Evolutionary conservation across 129 eudicot species (phyloP).

Genomic region (Mikania micrantha): DNA sequence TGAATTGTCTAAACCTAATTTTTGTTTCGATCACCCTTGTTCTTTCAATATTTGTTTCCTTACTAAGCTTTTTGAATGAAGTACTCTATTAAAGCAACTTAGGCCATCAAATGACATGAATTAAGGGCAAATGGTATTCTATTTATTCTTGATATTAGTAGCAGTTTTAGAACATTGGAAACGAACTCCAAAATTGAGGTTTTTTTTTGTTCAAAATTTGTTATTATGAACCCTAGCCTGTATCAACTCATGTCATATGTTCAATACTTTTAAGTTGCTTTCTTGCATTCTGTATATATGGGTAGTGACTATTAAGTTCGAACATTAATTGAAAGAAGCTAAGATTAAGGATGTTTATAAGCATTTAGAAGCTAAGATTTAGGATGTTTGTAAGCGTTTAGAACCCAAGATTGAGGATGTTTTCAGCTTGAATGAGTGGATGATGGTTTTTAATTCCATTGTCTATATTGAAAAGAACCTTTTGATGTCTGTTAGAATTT

Average conservation of each 20-base stretch:
- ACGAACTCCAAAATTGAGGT: no score
- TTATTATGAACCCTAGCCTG: no score
- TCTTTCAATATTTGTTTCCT: background rate
- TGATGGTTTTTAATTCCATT: background rate
- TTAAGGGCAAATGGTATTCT: background rate
- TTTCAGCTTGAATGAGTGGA: background rate
- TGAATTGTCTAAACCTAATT: conserved; percentile 10
- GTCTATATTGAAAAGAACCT: background rate
- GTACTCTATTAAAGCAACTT: background rate
- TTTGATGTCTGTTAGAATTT: background rate
- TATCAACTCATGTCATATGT: no score
- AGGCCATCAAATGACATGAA: background rate
- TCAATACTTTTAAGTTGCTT: no score
- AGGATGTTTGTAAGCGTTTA: no score
- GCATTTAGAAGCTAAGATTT: no score
- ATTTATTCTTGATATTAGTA: background rate
- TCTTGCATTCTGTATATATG: no score
- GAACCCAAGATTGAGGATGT: background rate
- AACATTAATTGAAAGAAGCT: background rate
- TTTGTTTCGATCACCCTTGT: background rate
- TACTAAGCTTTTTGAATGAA: background rate
- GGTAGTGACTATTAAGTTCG: no score
- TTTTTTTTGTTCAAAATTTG: no score
- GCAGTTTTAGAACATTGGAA: background rate
- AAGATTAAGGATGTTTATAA: background rate